phyloP scores from a whole-genome alignment of 1,284 basidiomycete genomes.

The Cutaneotrichosporon cavernicola region DNA sequence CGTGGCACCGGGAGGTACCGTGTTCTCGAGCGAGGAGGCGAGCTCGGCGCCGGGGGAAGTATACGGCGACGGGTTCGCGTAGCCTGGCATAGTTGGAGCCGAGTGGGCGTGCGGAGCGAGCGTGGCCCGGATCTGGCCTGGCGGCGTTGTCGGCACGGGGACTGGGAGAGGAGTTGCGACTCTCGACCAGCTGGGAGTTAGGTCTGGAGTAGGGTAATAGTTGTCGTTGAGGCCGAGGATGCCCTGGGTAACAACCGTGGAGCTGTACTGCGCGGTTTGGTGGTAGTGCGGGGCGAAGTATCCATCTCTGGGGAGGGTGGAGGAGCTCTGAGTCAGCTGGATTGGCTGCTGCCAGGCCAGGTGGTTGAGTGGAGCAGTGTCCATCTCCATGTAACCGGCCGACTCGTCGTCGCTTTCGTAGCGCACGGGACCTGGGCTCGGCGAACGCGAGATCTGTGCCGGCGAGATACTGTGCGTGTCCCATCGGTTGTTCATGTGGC shows the following conservation, averaged over 20 bases:
- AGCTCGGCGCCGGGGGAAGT: neutral
- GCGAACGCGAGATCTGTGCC: neutral
- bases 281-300: neutral
- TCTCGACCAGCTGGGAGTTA: neutral
- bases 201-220: neutral
- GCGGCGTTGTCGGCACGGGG: neutral
- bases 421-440: neutral
- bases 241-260: neutral
- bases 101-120: neutral
- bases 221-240: neutral
- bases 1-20: neutral
- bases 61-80: neutral
- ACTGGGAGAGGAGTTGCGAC: neutral
- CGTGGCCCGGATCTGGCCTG: neutral
- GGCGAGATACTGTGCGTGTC: slow-evolving; percentile 1
- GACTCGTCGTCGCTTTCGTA: neutral
- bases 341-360: neutral
- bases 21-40: neutral
- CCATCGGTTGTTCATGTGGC: neutral
- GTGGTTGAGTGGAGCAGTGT: neutral
- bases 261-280: neutral
- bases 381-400: neutral
- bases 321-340: no score
- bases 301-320: neutral
- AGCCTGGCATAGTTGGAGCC: neutral